phyloP scores from a whole-genome alignment of 805 yeast genomes.

The Geotrichum ghanense region DNA sequence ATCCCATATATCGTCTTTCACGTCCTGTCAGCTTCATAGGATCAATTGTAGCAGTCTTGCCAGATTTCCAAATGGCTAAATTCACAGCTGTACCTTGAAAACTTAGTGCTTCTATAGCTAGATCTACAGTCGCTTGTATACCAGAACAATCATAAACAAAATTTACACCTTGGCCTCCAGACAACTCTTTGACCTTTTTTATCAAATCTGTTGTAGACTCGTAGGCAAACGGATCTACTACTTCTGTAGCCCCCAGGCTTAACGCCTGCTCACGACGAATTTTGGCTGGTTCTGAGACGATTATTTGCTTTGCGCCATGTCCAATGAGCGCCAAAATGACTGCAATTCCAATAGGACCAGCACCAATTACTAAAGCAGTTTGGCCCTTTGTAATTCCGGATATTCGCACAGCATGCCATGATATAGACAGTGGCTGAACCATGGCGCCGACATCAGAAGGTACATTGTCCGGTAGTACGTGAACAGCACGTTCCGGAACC shows the following conservation, averaged over 20 bases:
- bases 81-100: constrained; percentile 45
- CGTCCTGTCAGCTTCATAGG: constrained; percentile 9
- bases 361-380: constrained; percentile 42
- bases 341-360: constrained; percentile 55
- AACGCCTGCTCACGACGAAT: constrained; percentile 38
- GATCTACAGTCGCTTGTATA: constrained; percentile 34
- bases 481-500: constrained; percentile 26
- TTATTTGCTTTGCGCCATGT: constrained; percentile 28
- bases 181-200: background rate
- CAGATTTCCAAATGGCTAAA: constrained; percentile 36
- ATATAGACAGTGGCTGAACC: constrained; percentile 46
- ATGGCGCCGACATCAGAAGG: constrained; percentile 46
- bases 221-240: background rate
- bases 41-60: constrained; percentile 23
- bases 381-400: constrained; percentile 34
- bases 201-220: background rate
- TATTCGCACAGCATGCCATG: constrained; percentile 46
- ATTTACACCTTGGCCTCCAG: constrained; percentile 25
- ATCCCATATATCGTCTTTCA: constrained; percentile 17
- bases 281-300: constrained; percentile 43
- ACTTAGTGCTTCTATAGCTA: constrained; percentile 28
- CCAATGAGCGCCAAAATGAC: constrained; percentile 44
- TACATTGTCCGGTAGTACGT: constrained; percentile 29
- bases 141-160: constrained; percentile 32
- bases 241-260: background rate